Percentiles rank a stretch among this genome's conserved stretches.
Conservation (phyloP, 129 eudicot genomes). For the Artemisia tridentata region DNA sequence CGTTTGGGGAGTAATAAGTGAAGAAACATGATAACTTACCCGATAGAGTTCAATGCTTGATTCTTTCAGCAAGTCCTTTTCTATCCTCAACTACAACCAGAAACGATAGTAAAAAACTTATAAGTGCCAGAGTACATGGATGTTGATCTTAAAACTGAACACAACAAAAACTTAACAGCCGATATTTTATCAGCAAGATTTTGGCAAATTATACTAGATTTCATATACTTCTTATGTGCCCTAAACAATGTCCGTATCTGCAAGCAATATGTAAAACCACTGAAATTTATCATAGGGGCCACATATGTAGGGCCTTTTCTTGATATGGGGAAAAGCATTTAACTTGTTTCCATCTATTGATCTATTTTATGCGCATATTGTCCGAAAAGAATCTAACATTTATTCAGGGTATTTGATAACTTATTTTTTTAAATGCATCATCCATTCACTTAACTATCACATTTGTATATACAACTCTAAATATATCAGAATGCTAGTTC, state of each 20-base stretch:
- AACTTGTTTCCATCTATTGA: no score
- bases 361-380: no score
- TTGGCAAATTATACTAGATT: not conserved
- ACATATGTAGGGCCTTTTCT: no score
- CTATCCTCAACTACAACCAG: constrained; percentile 63
- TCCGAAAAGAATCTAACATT: no score
- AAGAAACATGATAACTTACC: constrained; percentile 42
- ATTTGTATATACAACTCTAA: not conserved
- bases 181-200: constrained; percentile 14
- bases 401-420: no score
- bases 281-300: no score
- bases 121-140: constrained; percentile 12
- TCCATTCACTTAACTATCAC: constrained; percentile 12
- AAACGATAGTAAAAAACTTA: not conserved
- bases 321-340: no score
- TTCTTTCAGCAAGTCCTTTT: constrained; percentile 71
- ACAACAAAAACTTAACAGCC: not conserved
- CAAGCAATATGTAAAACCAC: no score
- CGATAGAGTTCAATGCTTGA: constrained; percentile 74
- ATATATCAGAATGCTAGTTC: not conserved
- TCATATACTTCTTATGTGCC: not conserved
- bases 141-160: not conserved
- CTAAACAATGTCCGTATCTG: no score
- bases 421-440: constrained; percentile 10
- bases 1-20: constrained; percentile 6